Evolutionary conservation across 331 rosid genomes (phyloP).

Genomic region (Quercus lobata): DNA sequence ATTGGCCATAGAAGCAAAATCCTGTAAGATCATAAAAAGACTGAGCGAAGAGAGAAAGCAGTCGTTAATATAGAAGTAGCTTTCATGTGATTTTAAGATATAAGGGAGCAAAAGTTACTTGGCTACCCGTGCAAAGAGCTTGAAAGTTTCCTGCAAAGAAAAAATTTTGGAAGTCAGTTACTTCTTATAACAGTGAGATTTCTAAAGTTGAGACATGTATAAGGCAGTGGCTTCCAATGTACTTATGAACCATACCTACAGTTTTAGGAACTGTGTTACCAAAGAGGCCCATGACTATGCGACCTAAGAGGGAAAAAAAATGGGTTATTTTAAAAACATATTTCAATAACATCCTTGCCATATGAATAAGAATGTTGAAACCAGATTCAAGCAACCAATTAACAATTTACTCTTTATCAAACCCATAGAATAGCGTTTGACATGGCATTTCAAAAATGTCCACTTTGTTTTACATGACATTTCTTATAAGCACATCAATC

Average conservation of each 20-base stretch:
- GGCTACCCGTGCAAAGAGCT: constrained; percentile 95
- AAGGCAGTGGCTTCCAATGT: neutral
- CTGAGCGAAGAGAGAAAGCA: neutral
- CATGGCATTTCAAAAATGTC: neutral
- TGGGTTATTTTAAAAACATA: neutral
- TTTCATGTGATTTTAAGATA: constrained; percentile 8
- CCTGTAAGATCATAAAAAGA: constrained; percentile 14
- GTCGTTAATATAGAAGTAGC: constrained; percentile 1
- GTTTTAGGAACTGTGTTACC: constrained; percentile 82
- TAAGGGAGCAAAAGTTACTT: constrained; percentile 31
- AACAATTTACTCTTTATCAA: neutral
- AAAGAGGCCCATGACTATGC: constrained; percentile 68
- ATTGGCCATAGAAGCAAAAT: constrained; percentile 2
- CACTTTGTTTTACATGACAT: neutral
- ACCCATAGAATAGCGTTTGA: neutral
- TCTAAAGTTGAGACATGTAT: neutral
- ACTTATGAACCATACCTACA: constrained; percentile 41
- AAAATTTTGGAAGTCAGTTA: constrained; percentile 19
- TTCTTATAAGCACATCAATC: neutral
- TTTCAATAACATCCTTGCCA: neutral
- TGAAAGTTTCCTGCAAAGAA: constrained; percentile 86
- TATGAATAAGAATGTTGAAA: neutral
- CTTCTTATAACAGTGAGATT: neutral
- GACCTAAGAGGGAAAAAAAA: constrained; percentile 46
- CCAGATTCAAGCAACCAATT: neutral